Evolutionary conservation across 345 rosid genomes (phyloP), one percentile per base, ranked within the genome.

Genomic region (Eutrema japonicum): DNA sequence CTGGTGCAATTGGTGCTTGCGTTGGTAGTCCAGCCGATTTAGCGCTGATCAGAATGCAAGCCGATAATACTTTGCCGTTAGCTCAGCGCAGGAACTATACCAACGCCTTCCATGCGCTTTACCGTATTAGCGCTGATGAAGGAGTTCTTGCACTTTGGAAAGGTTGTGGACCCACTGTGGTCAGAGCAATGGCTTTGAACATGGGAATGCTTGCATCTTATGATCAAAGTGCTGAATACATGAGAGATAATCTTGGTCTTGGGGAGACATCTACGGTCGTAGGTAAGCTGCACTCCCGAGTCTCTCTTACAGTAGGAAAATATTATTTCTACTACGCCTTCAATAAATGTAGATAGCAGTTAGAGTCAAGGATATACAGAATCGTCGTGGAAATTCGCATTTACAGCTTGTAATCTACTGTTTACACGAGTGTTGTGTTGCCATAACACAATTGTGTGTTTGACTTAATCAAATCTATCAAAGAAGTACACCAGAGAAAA

Each of bases 191-290:
- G 99, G 99, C 99, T 27, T 81, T 95, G 89, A 95, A 95, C 87
- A 95, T 90, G 99, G 99, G 99, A 62, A 92, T 95, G 99, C 99
- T 92, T 86, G 99, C 99, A 36, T 95, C 99, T 57, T 95, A 95
- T 66, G 99, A 92, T 78, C 99, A 95, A 77, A 84, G 85, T 87
- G 96, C 92, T 60, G 99, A 95, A 74, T 86, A 92, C 71, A 87
- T 79, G 85, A 92, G 81, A 80, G 99, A 92, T 78, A 64, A 84
- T 29, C 80, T 88, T 67, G 96, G 96, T 57, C 49, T 85, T 5
- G 90, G 98, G 14, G 99, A 95, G 77, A 82, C 70, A 11, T 58
- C 98, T 70, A 92, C 96, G 0, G 92, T 95, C 0, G 1, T 95
- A 8, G 89, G 89, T 78, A 78, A 75, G 78, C 14, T 61, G 3